A percentile compares a stretch with the other conserved stretches of the same genome.
Conservation (phyloP, 345 rosid species). For the Rhizophora apiculata region DNA sequence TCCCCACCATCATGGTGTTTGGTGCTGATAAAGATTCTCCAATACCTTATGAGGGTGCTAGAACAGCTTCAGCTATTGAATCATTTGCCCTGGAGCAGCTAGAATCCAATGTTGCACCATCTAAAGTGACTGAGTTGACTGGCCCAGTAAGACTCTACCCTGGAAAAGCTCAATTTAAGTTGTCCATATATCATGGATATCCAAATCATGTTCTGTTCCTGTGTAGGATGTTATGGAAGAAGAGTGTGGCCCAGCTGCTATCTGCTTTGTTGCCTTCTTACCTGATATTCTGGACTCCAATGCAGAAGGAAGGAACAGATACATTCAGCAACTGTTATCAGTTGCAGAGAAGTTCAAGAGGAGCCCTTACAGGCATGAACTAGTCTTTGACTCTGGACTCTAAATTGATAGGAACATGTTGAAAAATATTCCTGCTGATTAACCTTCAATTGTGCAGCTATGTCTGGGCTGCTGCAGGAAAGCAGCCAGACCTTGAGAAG, state of each 20-base stretch:
- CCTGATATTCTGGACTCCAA: constrained; percentile 95
- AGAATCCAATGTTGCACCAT: constrained; percentile 76
- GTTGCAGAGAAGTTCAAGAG: constrained; percentile 86
- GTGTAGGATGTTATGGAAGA: constrained; percentile 77
- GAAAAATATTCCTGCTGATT: neutral
- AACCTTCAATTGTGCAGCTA: constrained; percentile 45
- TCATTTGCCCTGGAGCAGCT: constrained; percentile 85
- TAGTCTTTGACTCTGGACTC: neutral
- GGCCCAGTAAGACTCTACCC: constrained; percentile 51
- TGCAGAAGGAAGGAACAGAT: constrained; percentile 91
- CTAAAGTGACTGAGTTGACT: constrained; percentile 83
- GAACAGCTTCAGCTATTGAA: constrained; percentile 85
- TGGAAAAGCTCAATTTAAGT: constrained; percentile 8
- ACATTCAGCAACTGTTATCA: constrained; percentile 63
- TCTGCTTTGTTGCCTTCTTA: constrained; percentile 89
- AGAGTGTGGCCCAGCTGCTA: constrained; percentile 89
- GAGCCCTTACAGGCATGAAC: constrained; percentile 74
- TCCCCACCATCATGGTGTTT: constrained; percentile 91
- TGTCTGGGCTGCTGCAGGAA: constrained; percentile 91
- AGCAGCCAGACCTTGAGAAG: constrained; percentile 86
- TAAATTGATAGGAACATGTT: neutral
- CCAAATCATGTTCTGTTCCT: constrained; percentile 3
- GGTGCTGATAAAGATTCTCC: constrained; percentile 87
- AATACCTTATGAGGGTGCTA: constrained; percentile 77
- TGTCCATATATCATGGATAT: neutral